phyloP scores from a whole-genome alignment of 2,329 filamentous ascomycete species.

The Phyllosticta capitalensis region DNA sequence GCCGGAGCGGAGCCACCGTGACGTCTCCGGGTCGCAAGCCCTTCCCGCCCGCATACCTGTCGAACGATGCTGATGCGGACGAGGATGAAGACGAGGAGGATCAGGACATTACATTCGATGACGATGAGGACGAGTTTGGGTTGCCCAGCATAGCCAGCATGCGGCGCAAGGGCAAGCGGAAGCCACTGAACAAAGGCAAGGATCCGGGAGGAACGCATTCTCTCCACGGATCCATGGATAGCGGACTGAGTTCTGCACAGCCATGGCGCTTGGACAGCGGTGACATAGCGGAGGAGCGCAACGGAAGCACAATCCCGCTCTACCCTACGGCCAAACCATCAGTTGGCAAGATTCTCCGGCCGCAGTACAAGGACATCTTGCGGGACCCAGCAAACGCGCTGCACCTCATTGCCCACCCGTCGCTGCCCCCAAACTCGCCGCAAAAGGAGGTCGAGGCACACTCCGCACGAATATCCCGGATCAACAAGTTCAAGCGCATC shows the following conservation, averaged over 20 bases:
- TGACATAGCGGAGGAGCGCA: conserved; percentile 87
- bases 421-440: conserved; percentile 61
- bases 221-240: conserved; percentile 8
- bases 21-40: conserved; percentile 49
- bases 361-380: conserved; percentile 95
- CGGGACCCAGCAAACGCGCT: conserved; percentile 80
- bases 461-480: conserved; percentile 79
- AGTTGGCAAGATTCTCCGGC: conserved; percentile 89
- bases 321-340: conserved; percentile 84
- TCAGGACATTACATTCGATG: conserved; percentile 67
- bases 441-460: conserved; percentile 79
- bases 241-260: conserved; percentile 18
- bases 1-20: conserved; percentile 41
- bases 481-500: conserved; percentile 97
- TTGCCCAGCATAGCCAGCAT: conserved; percentile 86
- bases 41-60: conserved; percentile 61
- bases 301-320: conserved; percentile 46
- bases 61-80: conserved; percentile 65
- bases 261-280: conserved; percentile 67
- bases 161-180: conserved; percentile 57
- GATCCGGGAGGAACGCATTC: conserved; percentile 32
- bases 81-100: conserved; percentile 55
- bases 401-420: conserved; percentile 83
- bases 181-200: conserved; percentile 33
- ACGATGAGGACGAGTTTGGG: conserved; percentile 93